Conservation (phyloP, 345 rosid species). For the Excoecaria agallocha region DNA sequence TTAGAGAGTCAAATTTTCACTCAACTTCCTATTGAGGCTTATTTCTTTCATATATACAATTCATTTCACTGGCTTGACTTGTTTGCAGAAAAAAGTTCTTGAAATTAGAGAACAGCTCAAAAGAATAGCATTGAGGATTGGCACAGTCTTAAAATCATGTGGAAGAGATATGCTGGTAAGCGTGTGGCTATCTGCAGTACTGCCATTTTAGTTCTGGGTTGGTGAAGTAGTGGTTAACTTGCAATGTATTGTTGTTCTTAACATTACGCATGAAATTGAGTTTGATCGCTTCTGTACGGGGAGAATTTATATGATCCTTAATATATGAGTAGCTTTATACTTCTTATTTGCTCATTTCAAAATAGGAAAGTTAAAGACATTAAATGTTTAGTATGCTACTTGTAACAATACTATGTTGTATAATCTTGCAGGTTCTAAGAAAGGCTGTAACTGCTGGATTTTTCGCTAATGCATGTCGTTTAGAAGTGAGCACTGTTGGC, state of each 20-base stretch:
- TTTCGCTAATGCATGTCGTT: conserved; percentile 79
- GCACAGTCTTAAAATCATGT: conserved; percentile 72
- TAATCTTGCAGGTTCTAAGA: conserved; percentile 55
- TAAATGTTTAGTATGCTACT: not conserved
- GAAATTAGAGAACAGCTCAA: conserved; percentile 81
- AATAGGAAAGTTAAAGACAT: not conserved
- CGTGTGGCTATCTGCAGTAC: not conserved
- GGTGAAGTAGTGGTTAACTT: not conserved
- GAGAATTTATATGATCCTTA: not conserved
- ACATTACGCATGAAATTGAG: not conserved
- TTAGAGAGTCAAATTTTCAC: conserved; percentile 1
- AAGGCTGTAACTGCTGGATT: conserved; percentile 85
- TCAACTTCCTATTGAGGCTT: conserved; percentile 6
- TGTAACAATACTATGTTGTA: not conserved
- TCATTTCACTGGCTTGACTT: conserved; percentile 9
- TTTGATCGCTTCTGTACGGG: not conserved
- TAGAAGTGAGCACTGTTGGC: conserved; percentile 50
- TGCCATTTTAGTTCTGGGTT: not conserved
- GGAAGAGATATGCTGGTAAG: conserved; percentile 63
- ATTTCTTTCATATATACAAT: not conserved
- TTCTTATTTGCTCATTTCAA: not conserved
- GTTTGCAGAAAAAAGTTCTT: conserved; percentile 63
- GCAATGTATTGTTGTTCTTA: not conserved
- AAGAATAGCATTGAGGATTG: conserved; percentile 72
- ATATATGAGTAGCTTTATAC: not conserved